Base-by-base conservation (phyloP, 768 basidiomycete genomes). In the Mycena leptocephala region DNA sequence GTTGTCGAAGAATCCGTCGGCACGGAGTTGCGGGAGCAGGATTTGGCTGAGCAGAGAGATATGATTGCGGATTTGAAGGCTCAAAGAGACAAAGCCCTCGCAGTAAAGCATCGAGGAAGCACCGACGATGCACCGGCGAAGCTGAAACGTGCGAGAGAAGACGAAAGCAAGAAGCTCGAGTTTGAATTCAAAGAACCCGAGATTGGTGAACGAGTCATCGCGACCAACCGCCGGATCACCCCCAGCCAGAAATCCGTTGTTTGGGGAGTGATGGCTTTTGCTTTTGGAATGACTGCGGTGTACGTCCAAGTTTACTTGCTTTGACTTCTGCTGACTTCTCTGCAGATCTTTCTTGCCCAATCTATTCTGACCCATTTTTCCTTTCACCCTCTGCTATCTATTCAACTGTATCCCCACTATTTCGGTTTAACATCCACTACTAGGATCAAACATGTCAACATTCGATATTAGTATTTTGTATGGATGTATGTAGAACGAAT, bases 261-360 rank as follows among this genome's bases (percentile, higher is more conserved):
- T 3, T 97, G 96, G 96, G 96, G 96, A 43, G 87, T 94, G 24
- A 89, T 95, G 43, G 94, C 94, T 24, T 97, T 98, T 84, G 95
- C 95, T 43, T 87, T 96, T 63, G 96, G 96, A 33, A 86, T 95
- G 83, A 91, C 95, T 63, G 96, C 95, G 76, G 90, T 94, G 95
- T 96, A 80, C 86, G 94, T 92, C 4, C 16, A 72, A n/a, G 18
- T 30, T 48, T 11, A 10, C 61, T 65, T 43, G 43, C 7, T 73
- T 37, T 8, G 18, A 48, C 43, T 4, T 43, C 46, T n/a, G 56
- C 66, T 66, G 46, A 78, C 65, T 20, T 53, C 16, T 37, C 51
- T 65, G 39, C 79, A 92, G 91, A 76, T 88, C 92, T 28, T 90
- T 91, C 79, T 80, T 93, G 33, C 93, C 93, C n/a, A 92, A 87